phyloP scores from a whole-genome alignment of 805 yeast genomes.

The Candida pseudofarinosa region DNA sequence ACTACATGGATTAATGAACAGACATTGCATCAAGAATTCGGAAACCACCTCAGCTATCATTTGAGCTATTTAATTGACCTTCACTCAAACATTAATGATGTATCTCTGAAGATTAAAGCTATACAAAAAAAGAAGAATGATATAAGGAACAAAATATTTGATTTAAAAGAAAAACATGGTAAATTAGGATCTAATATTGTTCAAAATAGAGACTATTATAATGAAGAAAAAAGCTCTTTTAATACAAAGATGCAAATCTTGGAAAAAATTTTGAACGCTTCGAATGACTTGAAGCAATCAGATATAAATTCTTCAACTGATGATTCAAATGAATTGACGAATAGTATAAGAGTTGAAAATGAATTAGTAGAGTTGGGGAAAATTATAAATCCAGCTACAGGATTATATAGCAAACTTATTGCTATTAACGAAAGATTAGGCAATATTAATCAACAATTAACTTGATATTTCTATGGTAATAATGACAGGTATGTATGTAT shows the following conservation, averaged over 20 bases:
- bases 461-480: background rate
- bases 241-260: conserved; percentile 12
- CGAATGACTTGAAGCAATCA: conserved; percentile 1
- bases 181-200: conserved; percentile 30
- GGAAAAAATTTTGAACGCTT: conserved; percentile 8
- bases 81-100: conserved; percentile 31
- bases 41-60: conserved; percentile 23
- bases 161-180: conserved; percentile 27
- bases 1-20: conserved; percentile 16
- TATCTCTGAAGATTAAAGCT: conserved; percentile 22
- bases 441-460: conserved; percentile 13
- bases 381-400: conserved; percentile 22
- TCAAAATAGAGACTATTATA: conserved; percentile 18
- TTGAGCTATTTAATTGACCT: conserved; percentile 28
- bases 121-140: conserved; percentile 31
- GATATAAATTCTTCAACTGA: background rate
- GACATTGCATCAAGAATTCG: conserved; percentile 27
- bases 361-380: conserved; percentile 11
- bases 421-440: conserved; percentile 20
- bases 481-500: background rate
- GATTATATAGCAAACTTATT: conserved; percentile 18
- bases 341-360: conserved; percentile 6
- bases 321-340: background rate
- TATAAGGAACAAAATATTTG: conserved; percentile 24
- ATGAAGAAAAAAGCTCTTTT: conserved; percentile 7